Evolutionary conservation across 2,329 filamentous ascomycete species (phyloP), one percentile per base, ranked within the genome.

Genomic region (Neofusicoccum laricinum): DNA sequence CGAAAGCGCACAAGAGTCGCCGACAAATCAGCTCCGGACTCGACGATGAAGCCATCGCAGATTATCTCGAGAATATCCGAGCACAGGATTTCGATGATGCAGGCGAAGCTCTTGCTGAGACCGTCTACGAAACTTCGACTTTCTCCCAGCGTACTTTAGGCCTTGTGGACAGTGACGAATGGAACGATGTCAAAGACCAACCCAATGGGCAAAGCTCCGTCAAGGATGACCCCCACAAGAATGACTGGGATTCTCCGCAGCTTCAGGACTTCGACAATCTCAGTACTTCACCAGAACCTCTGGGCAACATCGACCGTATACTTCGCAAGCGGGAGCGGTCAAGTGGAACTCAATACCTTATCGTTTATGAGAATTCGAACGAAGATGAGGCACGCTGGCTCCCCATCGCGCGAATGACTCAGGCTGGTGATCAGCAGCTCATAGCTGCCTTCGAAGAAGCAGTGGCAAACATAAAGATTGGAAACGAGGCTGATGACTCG

Each of bases 61-160:
- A 93, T 70, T 93, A 93, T 69, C 88, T 92, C 70, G 83, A 85
- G 48, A 91, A 92, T 66, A 81, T 91, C 70, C 77, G 76, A 17
- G 81, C 81, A 1, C 81, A 82, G 53, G 80, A 79, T 2, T 67
- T 72, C 53, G 71, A 71, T 17, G 72, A 74, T 14, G 72, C 73
- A 25, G 63, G 71, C 49, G 45, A 70, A 36, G n/a, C 25, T 8
- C 11, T 17, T 2, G 19, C 55, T n/a, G 40, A 49, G 12, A 32
- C 21, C 14, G n/a, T 36, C 6, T 68, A 66, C 10, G 68, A 72
- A 10, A 67, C 71, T 12, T 64, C 66, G 3, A 64, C 25, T 15
- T 17, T 48, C 30, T 51, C 40, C 8, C 69, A 67, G n/a, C 71
- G 75, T 10, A 69, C 72, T n/a, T 70, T 77, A 70, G 71, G 73